A percentile compares a stretch with the other conserved stretches of the same genome.
These are phyloP conservation scores for Russula earlei DNA, from an alignment of 768 basidiomycete species.

Conservation along the genomic window DNA sequence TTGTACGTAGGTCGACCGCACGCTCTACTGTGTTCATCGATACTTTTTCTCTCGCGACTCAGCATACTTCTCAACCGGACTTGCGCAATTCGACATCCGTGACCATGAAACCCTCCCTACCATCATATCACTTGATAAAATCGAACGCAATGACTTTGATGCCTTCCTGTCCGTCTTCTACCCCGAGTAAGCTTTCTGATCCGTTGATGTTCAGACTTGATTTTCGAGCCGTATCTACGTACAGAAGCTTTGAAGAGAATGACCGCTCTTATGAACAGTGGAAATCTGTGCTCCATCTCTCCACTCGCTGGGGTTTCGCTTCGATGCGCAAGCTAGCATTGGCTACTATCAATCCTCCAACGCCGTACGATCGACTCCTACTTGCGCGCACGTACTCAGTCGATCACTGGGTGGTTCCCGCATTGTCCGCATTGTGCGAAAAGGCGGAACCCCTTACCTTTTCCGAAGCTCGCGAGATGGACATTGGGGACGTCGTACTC, in stretches of 20 bases:
- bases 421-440: conserved; percentile 4
- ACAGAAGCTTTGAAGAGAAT: conserved; percentile 1
- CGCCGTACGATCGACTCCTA: background rate
- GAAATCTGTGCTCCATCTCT: conserved; percentile 22
- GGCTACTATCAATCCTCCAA: background rate
- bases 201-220: background rate
- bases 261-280: conserved; percentile 19
- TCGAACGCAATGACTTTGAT: conserved; percentile 10
- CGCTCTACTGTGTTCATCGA: conserved; percentile 1
- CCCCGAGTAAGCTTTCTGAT: conserved; percentile 2
- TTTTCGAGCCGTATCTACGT: background rate
- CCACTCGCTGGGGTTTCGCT: conserved; percentile 26
- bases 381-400: conserved; percentile 4
- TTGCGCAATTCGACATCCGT: background rate
- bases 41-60: conserved; percentile 16
- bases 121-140: background rate
- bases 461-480: conserved; percentile 4
- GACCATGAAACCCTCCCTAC: background rate
- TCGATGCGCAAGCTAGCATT: conserved; percentile 19
- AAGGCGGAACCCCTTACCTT: background rate
- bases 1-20: conserved; percentile 5
- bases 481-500: conserved; percentile 5
- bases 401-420: conserved; percentile 8
- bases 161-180: conserved; percentile 4
- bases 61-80: background rate